Percentiles rank a stretch among this genome's conserved stretches.
phyloP scores from a whole-genome alignment of 192 early-diverging fungal genomes.

The Umbelopsis vinacea region DNA sequence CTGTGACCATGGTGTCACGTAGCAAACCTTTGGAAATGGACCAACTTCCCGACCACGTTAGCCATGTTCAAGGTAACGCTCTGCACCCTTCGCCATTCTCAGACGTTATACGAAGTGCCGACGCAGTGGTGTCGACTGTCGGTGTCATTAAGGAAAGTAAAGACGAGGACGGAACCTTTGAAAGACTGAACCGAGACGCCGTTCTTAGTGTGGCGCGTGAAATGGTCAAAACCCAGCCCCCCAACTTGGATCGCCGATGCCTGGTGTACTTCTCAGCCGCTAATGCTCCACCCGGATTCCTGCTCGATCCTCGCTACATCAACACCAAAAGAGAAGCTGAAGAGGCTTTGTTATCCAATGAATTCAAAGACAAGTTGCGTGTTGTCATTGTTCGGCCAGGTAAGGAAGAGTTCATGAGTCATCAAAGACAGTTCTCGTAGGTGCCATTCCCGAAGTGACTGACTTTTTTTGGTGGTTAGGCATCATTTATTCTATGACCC shows the following conservation, averaged over 20 bases:
- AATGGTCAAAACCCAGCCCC: slow-evolving; percentile 24
- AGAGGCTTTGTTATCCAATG: slow-evolving; percentile 15
- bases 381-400: slow-evolving; percentile 34
- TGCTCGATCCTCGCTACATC: slow-evolving; percentile 30
- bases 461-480: slow-evolving; percentile 9
- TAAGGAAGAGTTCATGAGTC: not conserved
- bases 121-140: slow-evolving; percentile 29
- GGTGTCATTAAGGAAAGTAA: slow-evolving; percentile 30
- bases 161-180: slow-evolving; percentile 24
- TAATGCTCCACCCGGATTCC: slow-evolving; percentile 21
- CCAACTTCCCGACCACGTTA: not conserved
- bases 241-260: slow-evolving; percentile 18
- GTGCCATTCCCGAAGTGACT: not conserved
- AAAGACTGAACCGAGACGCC: slow-evolving; percentile 30
- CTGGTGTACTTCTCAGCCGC: slow-evolving; percentile 34
- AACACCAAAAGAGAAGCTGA: slow-evolving; percentile 33
- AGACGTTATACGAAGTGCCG: not conserved
- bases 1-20: slow-evolving; percentile 21
- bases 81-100: slow-evolving; percentile 8
- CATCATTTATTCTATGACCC: slow-evolving; percentile 28
- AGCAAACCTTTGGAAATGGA: not conserved
- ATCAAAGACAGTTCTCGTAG: too few species aligned
- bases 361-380: slow-evolving; percentile 22
- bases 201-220: slow-evolving; percentile 24
- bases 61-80: slow-evolving; percentile 26